Percentiles rank a stretch among this genome's conserved stretches.
Conservation (phyloP, 768 basidiomycete genomes). For the Rhodotorula paludigena region DNA sequence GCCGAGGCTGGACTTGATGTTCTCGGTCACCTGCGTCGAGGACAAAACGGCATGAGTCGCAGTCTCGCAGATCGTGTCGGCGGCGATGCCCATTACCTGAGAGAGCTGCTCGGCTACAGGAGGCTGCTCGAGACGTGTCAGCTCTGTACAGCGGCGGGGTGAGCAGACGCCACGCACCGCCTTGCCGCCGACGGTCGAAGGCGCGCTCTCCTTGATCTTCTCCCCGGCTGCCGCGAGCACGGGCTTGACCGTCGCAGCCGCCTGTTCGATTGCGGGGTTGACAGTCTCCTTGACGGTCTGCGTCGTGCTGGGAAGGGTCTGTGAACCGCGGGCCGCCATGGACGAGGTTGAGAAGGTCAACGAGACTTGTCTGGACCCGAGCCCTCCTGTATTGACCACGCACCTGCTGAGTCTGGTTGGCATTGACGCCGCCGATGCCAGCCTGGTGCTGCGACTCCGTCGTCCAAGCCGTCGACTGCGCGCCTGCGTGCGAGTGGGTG, state of each 20-base stretch:
- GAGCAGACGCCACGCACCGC: too few relatives aligned
- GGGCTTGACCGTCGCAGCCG: background rate
- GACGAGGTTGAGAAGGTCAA: background rate
- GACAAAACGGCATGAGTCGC: too few relatives aligned
- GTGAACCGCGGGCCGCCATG: background rate
- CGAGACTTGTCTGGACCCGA: too few relatives aligned
- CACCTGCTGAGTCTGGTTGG: background rate
- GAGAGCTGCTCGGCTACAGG: too few relatives aligned
- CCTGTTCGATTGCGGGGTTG: too few relatives aligned
- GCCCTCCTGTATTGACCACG: background rate
- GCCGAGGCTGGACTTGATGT: too few relatives aligned
- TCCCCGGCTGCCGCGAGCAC: background rate
- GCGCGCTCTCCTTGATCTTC: background rate
- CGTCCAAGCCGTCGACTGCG: background rate
- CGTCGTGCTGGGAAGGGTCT: background rate
- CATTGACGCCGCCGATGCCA: background rate
- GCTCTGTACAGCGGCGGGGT: too few relatives aligned
- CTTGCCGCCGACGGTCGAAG: too few relatives aligned
- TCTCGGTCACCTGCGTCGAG: too few relatives aligned
- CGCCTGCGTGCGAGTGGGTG: background rate
- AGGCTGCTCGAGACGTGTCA: too few relatives aligned
- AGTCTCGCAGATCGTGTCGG: too few relatives aligned
- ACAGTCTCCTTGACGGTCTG: background rate
- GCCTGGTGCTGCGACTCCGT: background rate
- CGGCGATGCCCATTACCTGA: too few relatives aligned